Conservation (phyloP, 306 rosid species). For the Castanospermum australe region DNA sequence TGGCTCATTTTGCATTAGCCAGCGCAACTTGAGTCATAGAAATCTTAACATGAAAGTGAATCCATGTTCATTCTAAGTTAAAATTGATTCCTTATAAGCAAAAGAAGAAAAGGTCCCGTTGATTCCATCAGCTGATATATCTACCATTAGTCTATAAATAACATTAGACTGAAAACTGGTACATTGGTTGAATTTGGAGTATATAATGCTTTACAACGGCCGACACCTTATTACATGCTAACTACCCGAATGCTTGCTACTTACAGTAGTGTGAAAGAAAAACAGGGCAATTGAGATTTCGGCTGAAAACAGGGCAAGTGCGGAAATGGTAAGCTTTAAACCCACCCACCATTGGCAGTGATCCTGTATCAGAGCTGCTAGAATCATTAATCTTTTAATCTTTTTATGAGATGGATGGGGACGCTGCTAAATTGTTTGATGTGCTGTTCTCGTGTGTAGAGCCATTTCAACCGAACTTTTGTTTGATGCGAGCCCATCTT, state of each 20-base stretch:
- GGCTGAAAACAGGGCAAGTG: background rate
- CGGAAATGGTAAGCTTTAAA: background rate
- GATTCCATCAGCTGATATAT: background rate
- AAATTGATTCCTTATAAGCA: no score
- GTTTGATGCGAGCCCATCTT: background rate
- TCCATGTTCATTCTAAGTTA: no score
- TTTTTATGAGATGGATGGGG: background rate
- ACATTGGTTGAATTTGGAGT: conserved; percentile 9
- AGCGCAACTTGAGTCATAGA: no score
- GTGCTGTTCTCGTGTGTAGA: no score
- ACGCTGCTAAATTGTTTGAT: background rate
- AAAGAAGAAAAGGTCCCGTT: background rate
- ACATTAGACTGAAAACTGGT: background rate
- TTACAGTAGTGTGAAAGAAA: background rate
- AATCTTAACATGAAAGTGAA: no score
- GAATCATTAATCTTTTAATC: conserved; percentile 1
- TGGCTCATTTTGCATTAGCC: background rate
- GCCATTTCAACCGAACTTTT: background rate
- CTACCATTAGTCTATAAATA: background rate
- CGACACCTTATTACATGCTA: background rate
- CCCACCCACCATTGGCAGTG: background rate
- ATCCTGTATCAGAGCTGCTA: no score
- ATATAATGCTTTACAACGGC: background rate
- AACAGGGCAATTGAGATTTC: no score
- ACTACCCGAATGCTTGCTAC: background rate